These are phyloP conservation scores for Moesziomyces sp. DNA, from an alignment of 1,284 basidiomycete genomes.

Conservation along the genomic window DNA sequence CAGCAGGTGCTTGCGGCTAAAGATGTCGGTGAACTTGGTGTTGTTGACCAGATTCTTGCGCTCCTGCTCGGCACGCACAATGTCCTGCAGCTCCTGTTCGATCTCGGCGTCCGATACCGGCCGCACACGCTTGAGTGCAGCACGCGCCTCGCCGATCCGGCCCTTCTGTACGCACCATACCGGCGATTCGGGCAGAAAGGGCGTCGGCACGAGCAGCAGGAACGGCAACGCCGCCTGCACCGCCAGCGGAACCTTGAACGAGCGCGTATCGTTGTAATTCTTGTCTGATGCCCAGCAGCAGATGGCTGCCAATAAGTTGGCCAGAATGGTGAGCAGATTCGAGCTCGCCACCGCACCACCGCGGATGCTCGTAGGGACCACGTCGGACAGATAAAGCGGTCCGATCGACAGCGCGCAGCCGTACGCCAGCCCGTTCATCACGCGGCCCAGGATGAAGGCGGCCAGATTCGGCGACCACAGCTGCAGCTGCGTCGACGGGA, in stretches of 20 bases:
- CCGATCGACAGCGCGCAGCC: constrained; percentile 54
- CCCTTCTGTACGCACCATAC: constrained; percentile 55
- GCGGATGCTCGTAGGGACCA: constrained; percentile 53
- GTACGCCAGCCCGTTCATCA: constrained; percentile 55
- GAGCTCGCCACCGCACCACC: constrained; percentile 49
- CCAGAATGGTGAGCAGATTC: constrained; percentile 55
- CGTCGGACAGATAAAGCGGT: constrained; percentile 53
- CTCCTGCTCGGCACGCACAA: constrained; percentile 51
- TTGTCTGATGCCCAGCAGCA: constrained; percentile 43
- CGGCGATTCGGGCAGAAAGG: constrained; percentile 51
- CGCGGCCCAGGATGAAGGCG: constrained; percentile 54
- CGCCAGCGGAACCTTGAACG: constrained; percentile 51
- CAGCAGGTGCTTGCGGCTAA: constrained; percentile 42
- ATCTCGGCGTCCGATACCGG: constrained; percentile 44
- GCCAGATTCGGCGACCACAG: constrained; percentile 56
- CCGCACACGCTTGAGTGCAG: constrained; percentile 37
- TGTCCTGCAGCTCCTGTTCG: constrained; percentile 45
- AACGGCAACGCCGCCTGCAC: constrained; percentile 50
- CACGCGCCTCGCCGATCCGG: constrained; percentile 47
- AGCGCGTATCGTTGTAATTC: constrained; percentile 29
- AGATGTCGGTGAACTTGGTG: constrained; percentile 53
- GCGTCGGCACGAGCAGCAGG: constrained; percentile 38
- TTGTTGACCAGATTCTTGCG: constrained; percentile 37
- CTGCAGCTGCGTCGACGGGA: constrained; percentile 54
- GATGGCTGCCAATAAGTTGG: constrained; percentile 48